Base-by-base conservation (phyloP, 805 yeast species). In the Pichia phayaonensis region DNA sequence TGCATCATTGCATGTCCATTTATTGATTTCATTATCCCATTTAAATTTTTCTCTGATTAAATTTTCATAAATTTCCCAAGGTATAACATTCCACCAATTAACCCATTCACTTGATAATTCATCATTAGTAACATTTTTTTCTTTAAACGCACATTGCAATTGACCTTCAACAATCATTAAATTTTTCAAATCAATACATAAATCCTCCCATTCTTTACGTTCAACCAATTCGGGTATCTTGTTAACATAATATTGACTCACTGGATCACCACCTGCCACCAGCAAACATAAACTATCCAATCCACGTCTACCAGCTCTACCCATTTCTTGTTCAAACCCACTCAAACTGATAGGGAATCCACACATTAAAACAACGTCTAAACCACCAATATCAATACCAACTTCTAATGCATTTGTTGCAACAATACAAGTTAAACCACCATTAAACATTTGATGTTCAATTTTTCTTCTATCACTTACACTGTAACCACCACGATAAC, bases 391-490 rank as follows among this genome's bases (percentile, higher is more conserved):
- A 72, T 94, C 99, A 47, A 94, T 87, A 52, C 99, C 99, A 45
- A 94, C 75, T 62, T 94, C 99, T 51, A 94, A 70, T 0, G 99
- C 99, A 66, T 90, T 90, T 0, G 99, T 94, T 0, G 99, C 92
- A 5, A 94, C 80, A 26, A 95, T 86, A 0, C 96, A 97, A 52
- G 83, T 73, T 26, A 94, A 66, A 49, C 82, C 79, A 0, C 98
- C 97, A 55, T 77, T 79, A 63, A 94, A 94, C 97, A 94, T 88
- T 58, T 86, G 88, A 44, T 76, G 73, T 64, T 94, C 99, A 51
- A 94, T 92, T 49, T 80, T 76, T 56, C 99, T 76, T 56, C 99
- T 75, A 61, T 92, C 98, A 2, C 76, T 68, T 1, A 90, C 83
- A 3, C 95, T 80, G 61, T 94, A 94, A 1, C 99, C 99, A 38